These are phyloP conservation scores for Dryadomyces quercivorus DNA, from an alignment of 2,329 filamentous ascomycete species.

Conservation along the genomic window DNA sequence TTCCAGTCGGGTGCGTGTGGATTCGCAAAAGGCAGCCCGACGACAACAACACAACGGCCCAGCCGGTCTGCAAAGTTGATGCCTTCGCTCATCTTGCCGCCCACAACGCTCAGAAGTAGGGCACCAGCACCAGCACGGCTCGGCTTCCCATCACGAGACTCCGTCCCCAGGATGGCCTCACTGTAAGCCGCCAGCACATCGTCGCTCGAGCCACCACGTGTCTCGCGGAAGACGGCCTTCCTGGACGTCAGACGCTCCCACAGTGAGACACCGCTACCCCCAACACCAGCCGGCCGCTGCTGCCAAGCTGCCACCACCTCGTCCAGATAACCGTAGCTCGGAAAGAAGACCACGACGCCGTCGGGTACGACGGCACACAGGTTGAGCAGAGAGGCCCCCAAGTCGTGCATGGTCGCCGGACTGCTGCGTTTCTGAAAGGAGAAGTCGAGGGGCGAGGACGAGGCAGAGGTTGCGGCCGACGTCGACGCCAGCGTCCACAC, in stretches of 20 bases:
- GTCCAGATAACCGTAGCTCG: slow-evolving; percentile 83
- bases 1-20: slow-evolving; percentile 84
- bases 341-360: slow-evolving; percentile 89
- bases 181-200: slow-evolving; percentile 64
- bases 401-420: slow-evolving; percentile 55
- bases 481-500: slow-evolving; percentile 55
- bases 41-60: slow-evolving; percentile 79
- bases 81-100: slow-evolving; percentile 89
- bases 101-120: slow-evolving; percentile 78
- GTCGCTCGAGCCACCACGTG: slow-evolving; percentile 46
- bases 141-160: not conserved
- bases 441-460: slow-evolving; percentile 55
- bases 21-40: slow-evolving; percentile 89
- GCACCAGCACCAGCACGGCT: slow-evolving; percentile 26
- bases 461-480: slow-evolving; percentile 17
- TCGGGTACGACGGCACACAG: slow-evolving; percentile 68
- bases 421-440: slow-evolving; percentile 68
- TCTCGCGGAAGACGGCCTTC: slow-evolving; percentile 52
- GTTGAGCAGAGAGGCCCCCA: slow-evolving; percentile 62
- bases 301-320: slow-evolving; percentile 57
- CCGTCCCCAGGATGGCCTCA: slow-evolving; percentile 41
- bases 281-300: slow-evolving; percentile 11
- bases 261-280: slow-evolving; percentile 18
- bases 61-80: slow-evolving; percentile 95
- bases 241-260: slow-evolving; percentile 46